Conservation (phyloP, 2,329 filamentous ascomycete genomes). For the Colletotrichum somersetense region DNA sequence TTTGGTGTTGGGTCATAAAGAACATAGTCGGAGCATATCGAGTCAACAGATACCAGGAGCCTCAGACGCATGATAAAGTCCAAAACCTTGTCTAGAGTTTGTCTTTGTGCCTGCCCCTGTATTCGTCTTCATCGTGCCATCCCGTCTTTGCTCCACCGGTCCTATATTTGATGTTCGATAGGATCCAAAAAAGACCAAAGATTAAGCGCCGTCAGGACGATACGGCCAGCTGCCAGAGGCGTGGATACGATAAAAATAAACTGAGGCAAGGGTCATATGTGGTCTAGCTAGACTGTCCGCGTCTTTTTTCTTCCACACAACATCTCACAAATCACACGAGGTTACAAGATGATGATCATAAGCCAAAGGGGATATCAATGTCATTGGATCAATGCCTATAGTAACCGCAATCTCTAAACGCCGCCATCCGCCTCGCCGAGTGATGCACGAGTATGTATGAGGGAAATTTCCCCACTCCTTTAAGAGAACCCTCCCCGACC, state of each 20-base stretch:
- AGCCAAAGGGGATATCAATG: conserved; percentile 28
- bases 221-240: too few relatives aligned
- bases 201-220: too few relatives aligned
- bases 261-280: too few relatives aligned
- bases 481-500: conserved; percentile 29
- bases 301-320: not conserved
- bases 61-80: too few relatives aligned
- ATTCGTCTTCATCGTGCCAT: not conserved
- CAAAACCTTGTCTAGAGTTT: not conserved
- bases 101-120: not conserved
- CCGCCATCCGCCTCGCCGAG: conserved; percentile 39
- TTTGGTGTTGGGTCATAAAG: conserved; percentile 31
- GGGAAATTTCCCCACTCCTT: conserved; percentile 23
- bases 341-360: not conserved
- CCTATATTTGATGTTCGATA: too few relatives aligned
- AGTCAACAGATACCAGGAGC: conserved; percentile 19
- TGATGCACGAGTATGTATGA: conserved; percentile 39
- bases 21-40: not conserved
- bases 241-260: too few relatives aligned
- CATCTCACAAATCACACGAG: not conserved
- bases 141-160: not conserved
- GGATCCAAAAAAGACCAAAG: too few relatives aligned
- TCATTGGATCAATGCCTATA: conserved; percentile 40
- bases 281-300: too few relatives aligned
- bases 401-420: conserved; percentile 38